phyloP scores from a whole-genome alignment of 2,329 filamentous ascomycete genomes.

The Pseudomassariella vexata region DNA sequence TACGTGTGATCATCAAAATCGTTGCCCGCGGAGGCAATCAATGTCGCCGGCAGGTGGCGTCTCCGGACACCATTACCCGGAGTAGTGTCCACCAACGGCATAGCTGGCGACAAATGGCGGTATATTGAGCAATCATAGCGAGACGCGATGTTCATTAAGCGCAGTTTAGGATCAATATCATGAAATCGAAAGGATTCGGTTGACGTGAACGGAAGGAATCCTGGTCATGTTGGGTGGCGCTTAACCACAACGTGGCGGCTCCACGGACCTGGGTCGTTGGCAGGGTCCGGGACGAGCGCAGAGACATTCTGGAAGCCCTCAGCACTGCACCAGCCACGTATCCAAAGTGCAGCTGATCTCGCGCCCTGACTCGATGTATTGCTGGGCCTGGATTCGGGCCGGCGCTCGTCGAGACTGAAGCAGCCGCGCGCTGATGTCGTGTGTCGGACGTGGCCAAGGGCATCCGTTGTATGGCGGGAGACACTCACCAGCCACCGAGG shows the following conservation, averaged over 20 bases:
- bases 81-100: background rate
- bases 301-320: no score
- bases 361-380: conserved; percentile 1
- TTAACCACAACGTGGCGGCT: conserved; percentile 1
- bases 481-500: conserved; percentile 11
- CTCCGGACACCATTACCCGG: background rate
- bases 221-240: conserved; percentile 2
- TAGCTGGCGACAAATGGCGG: background rate
- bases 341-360: no score
- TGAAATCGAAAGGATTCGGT: conserved; percentile 3
- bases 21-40: background rate
- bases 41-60: background rate
- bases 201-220: conserved; percentile 2
- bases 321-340: no score
- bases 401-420: conserved; percentile 10
- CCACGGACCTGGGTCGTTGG: no score
- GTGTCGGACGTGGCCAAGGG: conserved; percentile 10
- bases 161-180: background rate
- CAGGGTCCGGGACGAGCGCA: no score
- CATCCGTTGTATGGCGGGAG: conserved; percentile 11
- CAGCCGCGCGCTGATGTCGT: conserved; percentile 16
- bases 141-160: conserved; percentile 1
- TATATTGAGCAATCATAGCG: conserved; percentile 4
- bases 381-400: conserved; percentile 8
- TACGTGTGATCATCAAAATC: background rate